Percentiles rank a stretch among this genome's conserved stretches.
phyloP scores from a whole-genome alignment of 2,329 filamentous ascomycete species.

The Calonectria pseudoreteaudii region DNA sequence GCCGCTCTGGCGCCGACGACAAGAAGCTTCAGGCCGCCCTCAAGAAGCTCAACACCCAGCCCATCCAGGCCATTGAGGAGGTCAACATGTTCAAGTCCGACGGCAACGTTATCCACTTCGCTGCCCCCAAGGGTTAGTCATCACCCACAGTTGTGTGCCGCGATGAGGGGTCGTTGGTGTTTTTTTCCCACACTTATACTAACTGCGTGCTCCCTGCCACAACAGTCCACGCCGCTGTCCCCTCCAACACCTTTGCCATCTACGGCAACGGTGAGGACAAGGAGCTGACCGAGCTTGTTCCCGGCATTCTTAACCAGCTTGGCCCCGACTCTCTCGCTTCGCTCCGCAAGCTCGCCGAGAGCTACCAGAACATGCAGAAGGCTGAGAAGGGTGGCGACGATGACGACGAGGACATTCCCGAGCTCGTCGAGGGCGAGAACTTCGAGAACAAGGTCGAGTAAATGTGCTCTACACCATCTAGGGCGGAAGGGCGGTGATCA shows the following conservation, averaged over 20 bases:
- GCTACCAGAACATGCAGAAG: slow-evolving; percentile 99
- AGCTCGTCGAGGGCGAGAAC: slow-evolving; percentile 96
- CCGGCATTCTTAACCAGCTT: slow-evolving; percentile 99
- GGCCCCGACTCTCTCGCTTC: slow-evolving; percentile 97
- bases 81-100: slow-evolving; percentile 99
- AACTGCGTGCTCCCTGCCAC: slow-evolving; percentile 21
- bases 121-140: slow-evolving; percentile 90
- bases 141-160: slow-evolving; percentile 25
- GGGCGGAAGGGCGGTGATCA: slow-evolving; percentile 40
- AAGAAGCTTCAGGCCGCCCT: slow-evolving; percentile 98
- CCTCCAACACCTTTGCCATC: slow-evolving; percentile 99
- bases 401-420: slow-evolving; percentile 96
- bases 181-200: slow-evolving; percentile 28
- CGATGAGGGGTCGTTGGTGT: slow-evolving; percentile 29
- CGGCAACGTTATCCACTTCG: slow-evolving; percentile 99
- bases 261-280: slow-evolving; percentile 99
- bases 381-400: slow-evolving; percentile 84
- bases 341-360: slow-evolving; percentile 97
- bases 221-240: slow-evolving; percentile 94
- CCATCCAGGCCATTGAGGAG: slow-evolving; percentile 99
- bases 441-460: slow-evolving; percentile 99
- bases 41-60: slow-evolving; percentile 99
- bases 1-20: slow-evolving; percentile 93
- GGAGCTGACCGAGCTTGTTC: slow-evolving; percentile 99
- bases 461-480: slow-evolving; percentile 41